Evolutionary conservation across 2,329 filamentous ascomycete species (phyloP), one percentile per base, ranked within the genome.

Genomic region (Rhinocladiella similis): DNA sequence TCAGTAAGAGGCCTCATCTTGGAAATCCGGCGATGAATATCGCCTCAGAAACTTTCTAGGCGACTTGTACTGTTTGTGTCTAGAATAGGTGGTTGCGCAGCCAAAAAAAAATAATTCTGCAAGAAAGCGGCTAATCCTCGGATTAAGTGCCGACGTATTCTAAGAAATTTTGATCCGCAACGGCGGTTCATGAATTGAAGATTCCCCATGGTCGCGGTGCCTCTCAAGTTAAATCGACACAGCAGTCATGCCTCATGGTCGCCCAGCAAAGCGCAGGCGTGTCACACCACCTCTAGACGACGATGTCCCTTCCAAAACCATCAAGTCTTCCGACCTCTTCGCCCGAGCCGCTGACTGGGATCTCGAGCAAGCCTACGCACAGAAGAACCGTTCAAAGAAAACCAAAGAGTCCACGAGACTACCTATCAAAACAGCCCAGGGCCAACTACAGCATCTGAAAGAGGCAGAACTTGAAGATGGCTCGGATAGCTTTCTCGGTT

Each of bases 301-400:
- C 45, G 67, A 66, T 54, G 67, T 68, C 4, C 65, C 67, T 27
- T 65, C 63, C 27, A 64, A 69, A 35, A 69, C 67, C 22, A 60
- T 66, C 46, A 59, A 63, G 47, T 60, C 70, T 47, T 70, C 72
- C 36, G 81, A 83, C 52, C 91, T 92, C 71, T 83, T 90, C 75
- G 83, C 84, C 66, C 87, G 84, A 67, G 90, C 89, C 5, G 81
- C 89, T 57, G 87, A 85, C 73, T 97, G 93, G 91, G 86, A 96
- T 68, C 81, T 96, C 47, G 94, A 96, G 76, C 89, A 96, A 69
- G 88, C 90, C 72, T 97, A 97, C 78, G 91, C 96, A 73, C 83
- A 83, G 59, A 85, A 85, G 64, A 86, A 89, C 46, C 83, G 90
- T 65, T 94, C 94, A 71, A 90, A 88, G 72, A 90, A 91, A 71